Base-by-base conservation (phyloP, 306 rosid species). In the Vigna unguiculata region DNA sequence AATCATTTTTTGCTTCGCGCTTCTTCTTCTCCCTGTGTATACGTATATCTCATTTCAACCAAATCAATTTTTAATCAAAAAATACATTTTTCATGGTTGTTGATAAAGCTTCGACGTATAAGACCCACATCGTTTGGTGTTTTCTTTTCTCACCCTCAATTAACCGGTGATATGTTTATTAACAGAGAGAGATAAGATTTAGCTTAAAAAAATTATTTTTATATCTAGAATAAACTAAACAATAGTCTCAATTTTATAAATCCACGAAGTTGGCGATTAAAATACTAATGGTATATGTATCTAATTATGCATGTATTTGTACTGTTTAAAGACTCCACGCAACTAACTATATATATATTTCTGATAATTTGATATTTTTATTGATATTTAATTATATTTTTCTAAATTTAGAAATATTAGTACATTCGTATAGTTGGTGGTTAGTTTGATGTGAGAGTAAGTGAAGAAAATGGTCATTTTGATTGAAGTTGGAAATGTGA, bases 1-100 rank as follows among this genome's bases (percentile, higher is more conserved):
- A 71, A 53, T 71, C 65, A 82, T 81, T 70, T 78, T 36, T 64
- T 49, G 2, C 30, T 69, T 57, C 22, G 19, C 59, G 28, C 1
- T 53, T 53, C 59, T 12, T 55, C 59, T 12, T 55, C 32, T 28
- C 32, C 17, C 9, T 40, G 5, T 64, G 72, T 3, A 15, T 51
- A 60, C 40, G 24, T 28, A 58, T 54, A 11, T 28, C 30, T 60
- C 12, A 4, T 61, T 60, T 61, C 53, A 19, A 28, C 36, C 16
- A 60, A 60, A 74, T 59, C 5, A 59, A 59, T 45, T 60, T 46
- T 20, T 10, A 45, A 28, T 22, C 3, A 63, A 16, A 75, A 20
- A 15, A 48, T 19, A 6, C 4, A 25, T 43, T 45, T 4, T 22
- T 70, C 28, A 40, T 17, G 55, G 32, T 0, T 21, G 47, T 19